Evolutionary conservation across 768 basidiomycete genomes (phyloP).

Genomic region (Gymnopilus junonius): DNA sequence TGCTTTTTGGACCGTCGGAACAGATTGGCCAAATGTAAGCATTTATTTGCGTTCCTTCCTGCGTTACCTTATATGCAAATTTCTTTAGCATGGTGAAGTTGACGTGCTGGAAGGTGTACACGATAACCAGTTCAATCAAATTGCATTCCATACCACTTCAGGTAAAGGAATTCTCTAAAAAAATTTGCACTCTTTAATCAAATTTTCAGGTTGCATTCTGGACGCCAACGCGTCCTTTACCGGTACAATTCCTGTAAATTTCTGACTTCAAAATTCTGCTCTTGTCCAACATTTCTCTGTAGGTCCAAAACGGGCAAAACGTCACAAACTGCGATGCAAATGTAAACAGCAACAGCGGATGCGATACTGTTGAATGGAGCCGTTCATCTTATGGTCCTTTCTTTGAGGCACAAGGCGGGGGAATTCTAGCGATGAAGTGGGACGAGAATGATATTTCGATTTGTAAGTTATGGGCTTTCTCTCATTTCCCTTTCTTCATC

Average conservation of each 20-base stretch:
- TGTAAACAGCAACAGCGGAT: conserved; percentile 66
- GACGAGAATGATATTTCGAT: conserved; percentile 76
- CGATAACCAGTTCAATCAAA: conserved; percentile 82
- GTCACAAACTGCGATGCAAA: conserved; percentile 59
- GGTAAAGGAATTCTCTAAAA: conserved; percentile 6
- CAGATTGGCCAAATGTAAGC: conserved; percentile 67
- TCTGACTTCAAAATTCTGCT: neutral
- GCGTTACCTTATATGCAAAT: conserved; percentile 15
- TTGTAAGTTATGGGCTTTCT: conserved; percentile 52
- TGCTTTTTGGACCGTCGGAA: conserved; percentile 77
- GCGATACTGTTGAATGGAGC: conserved; percentile 80
- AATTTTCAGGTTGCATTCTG: conserved; percentile 22
- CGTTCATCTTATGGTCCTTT: conserved; percentile 81
- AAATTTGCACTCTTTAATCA: neutral
- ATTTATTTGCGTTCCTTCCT: neutral
- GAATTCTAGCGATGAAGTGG: conserved; percentile 91
- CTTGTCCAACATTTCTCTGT: conserved; percentile 18
- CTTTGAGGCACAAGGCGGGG: conserved; percentile 82
- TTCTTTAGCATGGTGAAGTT: conserved; percentile 78
- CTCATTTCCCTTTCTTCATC: neutral
- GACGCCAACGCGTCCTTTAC: conserved; percentile 29
- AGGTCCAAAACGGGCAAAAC: conserved; percentile 50
- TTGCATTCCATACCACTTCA: conserved; percentile 72
- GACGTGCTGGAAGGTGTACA: conserved; percentile 88
- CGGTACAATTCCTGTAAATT: conserved; percentile 25